phyloP scores from a whole-genome alignment of 192 early-diverging fungal genomes.

The Coemansia sp. region DNA sequence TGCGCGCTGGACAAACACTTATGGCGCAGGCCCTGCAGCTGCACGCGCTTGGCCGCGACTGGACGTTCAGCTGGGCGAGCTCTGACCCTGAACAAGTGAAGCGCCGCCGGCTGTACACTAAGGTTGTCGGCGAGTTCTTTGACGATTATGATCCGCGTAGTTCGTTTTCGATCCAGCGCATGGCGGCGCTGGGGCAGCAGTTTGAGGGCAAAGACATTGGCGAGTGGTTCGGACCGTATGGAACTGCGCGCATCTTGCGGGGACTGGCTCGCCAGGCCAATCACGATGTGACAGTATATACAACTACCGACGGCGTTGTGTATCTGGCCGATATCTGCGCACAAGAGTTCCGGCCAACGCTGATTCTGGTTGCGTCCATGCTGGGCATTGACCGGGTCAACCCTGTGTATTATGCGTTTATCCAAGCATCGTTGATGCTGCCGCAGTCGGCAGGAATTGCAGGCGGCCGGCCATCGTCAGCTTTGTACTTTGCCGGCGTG shows the following conservation, averaged over 20 bases:
- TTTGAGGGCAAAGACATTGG: conserved; percentile 85
- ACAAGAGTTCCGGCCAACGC: conserved; percentile 60
- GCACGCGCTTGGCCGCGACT: conserved; percentile 70
- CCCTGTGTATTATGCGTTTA: conserved; percentile 73
- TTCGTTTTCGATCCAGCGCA: conserved; percentile 90
- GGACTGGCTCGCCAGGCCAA: conserved; percentile 19
- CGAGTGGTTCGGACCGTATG: conserved; percentile 96
- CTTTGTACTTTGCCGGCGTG: conserved; percentile 87
- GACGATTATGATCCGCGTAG: conserved; percentile 70
- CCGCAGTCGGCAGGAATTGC: conserved; percentile 87
- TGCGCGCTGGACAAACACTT: conserved; percentile 90
- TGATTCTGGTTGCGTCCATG: conserved; percentile 85
- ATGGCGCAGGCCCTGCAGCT: conserved; percentile 80
- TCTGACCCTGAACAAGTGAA: conserved; percentile 11
- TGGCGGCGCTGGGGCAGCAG: conserved; percentile 80
- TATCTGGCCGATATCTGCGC: conserved; percentile 58
- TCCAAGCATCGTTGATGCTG: conserved; percentile 72
- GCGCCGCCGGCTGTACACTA: conserved; percentile 20
- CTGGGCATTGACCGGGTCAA: conserved; percentile 91
- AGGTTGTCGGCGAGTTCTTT: conserved; percentile 78
- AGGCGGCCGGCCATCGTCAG: conserved; percentile 93
- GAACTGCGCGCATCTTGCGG: conserved; percentile 25
- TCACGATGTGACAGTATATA: conserved; percentile 64
- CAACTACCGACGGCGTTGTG: conserved; percentile 80
- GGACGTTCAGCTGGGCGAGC: conserved; percentile 27